phyloP scores from a whole-genome alignment of 2,329 filamentous ascomycete species.

The Ceratocystis ficicola region DNA sequence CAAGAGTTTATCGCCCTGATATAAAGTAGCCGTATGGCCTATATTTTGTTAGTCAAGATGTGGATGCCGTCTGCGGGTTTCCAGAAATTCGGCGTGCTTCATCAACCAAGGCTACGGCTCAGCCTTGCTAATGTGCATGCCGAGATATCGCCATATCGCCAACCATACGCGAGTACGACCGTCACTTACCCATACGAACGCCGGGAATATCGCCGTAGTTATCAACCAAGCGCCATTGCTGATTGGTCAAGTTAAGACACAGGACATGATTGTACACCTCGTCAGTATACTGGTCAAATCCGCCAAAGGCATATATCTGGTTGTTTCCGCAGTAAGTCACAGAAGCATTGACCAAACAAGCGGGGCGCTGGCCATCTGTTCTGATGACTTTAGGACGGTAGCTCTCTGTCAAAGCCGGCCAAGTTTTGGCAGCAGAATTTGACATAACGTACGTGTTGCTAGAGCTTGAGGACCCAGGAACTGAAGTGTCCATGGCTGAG shows the following conservation, averaged over 20 bases:
- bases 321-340: slow-evolving; percentile 98
- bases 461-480: slow-evolving; percentile 42
- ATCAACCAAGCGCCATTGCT: slow-evolving; percentile 91
- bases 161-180: neutral
- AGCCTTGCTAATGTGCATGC: slow-evolving; percentile 10
- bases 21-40: slow-evolving; percentile 91
- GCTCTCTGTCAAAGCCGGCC: slow-evolving; percentile 49
- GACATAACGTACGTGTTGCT: slow-evolving; percentile 86
- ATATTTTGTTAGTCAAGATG: slow-evolving; percentile 16
- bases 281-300: slow-evolving; percentile 97
- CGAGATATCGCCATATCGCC: neutral
- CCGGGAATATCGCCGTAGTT: slow-evolving; percentile 98
- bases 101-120: neutral
- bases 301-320: slow-evolving; percentile 94
- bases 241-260: slow-evolving; percentile 69
- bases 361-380: slow-evolving; percentile 68
- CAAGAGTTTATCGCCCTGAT: slow-evolving; percentile 86
- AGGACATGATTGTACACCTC: slow-evolving; percentile 98
- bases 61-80: neutral
- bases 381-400: slow-evolving; percentile 77
- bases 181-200: slow-evolving; percentile 73
- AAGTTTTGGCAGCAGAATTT: slow-evolving; percentile 61
- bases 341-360: slow-evolving; percentile 92
- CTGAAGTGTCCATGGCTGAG: slow-evolving; percentile 27
- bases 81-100: neutral